Evolutionary conservation across 352 stramenopile species (phyloP), one percentile per base, ranked within the genome.

Genomic region (Plasmopara halstedii): DNA sequence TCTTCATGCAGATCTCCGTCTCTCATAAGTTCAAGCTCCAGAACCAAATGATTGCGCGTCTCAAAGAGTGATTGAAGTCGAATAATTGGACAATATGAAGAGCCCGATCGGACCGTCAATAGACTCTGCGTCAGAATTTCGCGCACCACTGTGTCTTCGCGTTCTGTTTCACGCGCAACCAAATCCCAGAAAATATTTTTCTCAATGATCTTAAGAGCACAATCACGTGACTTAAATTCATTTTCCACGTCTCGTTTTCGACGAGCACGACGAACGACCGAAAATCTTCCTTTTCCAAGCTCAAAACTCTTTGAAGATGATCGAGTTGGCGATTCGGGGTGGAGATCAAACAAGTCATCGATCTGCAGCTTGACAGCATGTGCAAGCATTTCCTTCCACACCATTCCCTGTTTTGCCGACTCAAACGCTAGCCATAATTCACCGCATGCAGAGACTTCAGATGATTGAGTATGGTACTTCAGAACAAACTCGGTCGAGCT

Each of bases 121-220:
- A 90, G 36, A 43, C 62, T 84, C 48, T 92, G 81, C 38, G 78
- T 92, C 29, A 89, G 63, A 26, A 92, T 85, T 40, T 95, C 77
- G 10, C 78, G 73, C 27, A 91, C 71, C 3, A 95, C 66, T 7
- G 77, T 93, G 42, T 94, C 79, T 53, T 92, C 69, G 32, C 87
- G 80, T 50, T 95, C 83, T 9, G 83, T 88, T 27, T 94, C 85
- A 32, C 77, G 57, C n/a, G 83, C 71, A 10, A 97, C 82, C n/a
- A 94, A 70, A 40, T 94, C 70, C 80, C 80, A 89, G 50, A 92
- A 92, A 20, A 80, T 62, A 34, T 72, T 73, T 53, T 98, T 96
- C 63, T 99, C 95, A 25, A 98, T 87, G 49, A 98, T 90, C 46
- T 95, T 94, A 11, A 94, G 55, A 23, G 86, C 85, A 41, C 83